Evolutionary conservation across 768 basidiomycete species (phyloP).

Genomic region (Cantharellus cinnabarinus): DNA sequence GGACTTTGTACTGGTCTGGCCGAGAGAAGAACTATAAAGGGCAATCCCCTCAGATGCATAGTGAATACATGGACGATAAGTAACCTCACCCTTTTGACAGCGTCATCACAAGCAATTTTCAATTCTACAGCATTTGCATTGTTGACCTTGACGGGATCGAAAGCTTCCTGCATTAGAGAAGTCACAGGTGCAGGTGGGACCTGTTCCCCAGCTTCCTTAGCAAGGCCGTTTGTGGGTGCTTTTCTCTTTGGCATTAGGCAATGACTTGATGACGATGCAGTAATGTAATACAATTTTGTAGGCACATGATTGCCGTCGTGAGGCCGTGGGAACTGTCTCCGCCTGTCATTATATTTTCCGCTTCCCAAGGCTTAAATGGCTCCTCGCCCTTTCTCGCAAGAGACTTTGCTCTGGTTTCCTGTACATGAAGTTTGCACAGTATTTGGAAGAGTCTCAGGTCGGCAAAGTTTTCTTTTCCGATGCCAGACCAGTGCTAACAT

Average conservation of each 20-base stretch:
- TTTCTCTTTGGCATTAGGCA: too few species aligned
- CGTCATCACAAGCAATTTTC: conserved; percentile 55
- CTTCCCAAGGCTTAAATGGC: too few species aligned
- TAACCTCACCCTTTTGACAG: conserved; percentile 56
- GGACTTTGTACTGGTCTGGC: conserved; percentile 70
- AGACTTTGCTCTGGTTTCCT: too few species aligned
- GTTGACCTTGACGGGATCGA: conserved; percentile 26
- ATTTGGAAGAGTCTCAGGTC: conserved; percentile 51
- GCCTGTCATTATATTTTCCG: too few species aligned
- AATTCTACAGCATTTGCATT: conserved; percentile 30
- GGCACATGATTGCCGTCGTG: too few species aligned
- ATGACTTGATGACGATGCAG: too few species aligned
- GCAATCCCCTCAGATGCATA: background rate
- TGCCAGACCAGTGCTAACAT: background rate
- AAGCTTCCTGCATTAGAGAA: background rate
- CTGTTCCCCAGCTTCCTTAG: too few species aligned
- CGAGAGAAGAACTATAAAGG: conserved; percentile 53
- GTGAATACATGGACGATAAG: background rate
- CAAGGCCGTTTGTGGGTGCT: too few species aligned
- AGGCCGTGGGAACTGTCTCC: too few species aligned
- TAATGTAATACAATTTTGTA: too few species aligned
- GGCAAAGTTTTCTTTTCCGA: background rate
- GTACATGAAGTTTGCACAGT: conserved; percentile 20
- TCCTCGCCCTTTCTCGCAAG: too few species aligned
- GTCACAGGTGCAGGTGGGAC: too few species aligned